Evolutionary conservation across 2,329 filamentous ascomycete species (phyloP).

Genomic region (Paecilomyces variotii): DNA sequence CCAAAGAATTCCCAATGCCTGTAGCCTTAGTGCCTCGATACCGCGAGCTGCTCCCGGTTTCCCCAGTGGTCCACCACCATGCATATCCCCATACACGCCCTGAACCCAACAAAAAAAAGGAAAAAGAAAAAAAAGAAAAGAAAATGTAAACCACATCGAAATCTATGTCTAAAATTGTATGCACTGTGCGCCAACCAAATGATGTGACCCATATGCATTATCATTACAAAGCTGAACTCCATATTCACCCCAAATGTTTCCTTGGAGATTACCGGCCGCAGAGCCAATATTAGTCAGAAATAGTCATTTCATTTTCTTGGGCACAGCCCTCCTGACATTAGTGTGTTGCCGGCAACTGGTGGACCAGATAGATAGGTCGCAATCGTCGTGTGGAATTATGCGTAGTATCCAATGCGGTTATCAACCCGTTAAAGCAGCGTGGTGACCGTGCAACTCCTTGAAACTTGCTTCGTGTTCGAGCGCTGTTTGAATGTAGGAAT

Average conservation of each 20-base stretch:
- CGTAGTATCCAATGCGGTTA: neutral
- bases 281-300: neutral
- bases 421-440: neutral
- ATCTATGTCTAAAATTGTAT: neutral
- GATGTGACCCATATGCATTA: neutral
- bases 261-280: neutral
- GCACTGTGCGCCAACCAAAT: neutral
- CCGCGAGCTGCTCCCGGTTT: neutral
- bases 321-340: neutral
- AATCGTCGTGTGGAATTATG: neutral
- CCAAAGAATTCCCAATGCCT: neutral
- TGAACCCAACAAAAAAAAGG: neutral
- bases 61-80: neutral
- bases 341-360: neutral
- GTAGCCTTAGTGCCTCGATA: neutral
- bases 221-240: neutral
- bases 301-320: neutral
- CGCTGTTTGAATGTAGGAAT: neutral
- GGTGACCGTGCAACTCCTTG: neutral
- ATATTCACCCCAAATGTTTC: neutral
- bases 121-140: neutral
- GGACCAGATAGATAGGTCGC: neutral
- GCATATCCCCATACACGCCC: neutral
- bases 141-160: neutral
- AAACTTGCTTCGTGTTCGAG: neutral